These are phyloP conservation scores for Lyophyllum semitale DNA, from an alignment of 768 basidiomycete species.

Conservation along the genomic window DNA sequence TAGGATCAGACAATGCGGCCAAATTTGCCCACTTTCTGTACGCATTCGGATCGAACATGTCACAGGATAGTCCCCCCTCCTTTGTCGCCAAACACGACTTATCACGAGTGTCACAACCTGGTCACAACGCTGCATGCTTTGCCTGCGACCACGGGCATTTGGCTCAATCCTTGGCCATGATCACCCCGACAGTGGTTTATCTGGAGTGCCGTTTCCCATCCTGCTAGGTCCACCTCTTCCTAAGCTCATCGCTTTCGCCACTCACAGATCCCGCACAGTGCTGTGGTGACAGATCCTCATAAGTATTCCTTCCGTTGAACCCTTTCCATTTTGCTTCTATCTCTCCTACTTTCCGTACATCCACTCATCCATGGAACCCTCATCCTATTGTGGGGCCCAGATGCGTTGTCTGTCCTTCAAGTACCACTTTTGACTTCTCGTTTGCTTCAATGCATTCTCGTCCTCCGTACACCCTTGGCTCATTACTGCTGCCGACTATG, in stretches of 20 bases:
- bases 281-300: slow-evolving; percentile 79
- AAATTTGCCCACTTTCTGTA: too few species aligned
- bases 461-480: slow-evolving; percentile 62
- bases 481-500: slow-evolving; percentile 61
- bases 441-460: slow-evolving; percentile 85
- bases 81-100: too few species aligned
- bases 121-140: too few species aligned
- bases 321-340: slow-evolving; percentile 79
- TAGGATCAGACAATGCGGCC: too few species aligned
- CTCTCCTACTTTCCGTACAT: slow-evolving; percentile 74
- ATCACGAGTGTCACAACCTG: too few species aligned
- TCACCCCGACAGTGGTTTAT: slow-evolving; percentile 84
- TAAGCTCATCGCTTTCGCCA: background rate
- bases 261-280: slow-evolving; percentile 67
- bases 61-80: too few species aligned
- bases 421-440: slow-evolving; percentile 81
- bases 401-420: slow-evolving; percentile 74
- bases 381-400: slow-evolving; percentile 68
- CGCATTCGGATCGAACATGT: too few species aligned
- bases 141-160: too few species aligned
- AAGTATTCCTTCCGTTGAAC: slow-evolving; percentile 88
- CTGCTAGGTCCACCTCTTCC: slow-evolving; percentile 49
- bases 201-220: slow-evolving; percentile 65
- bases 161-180: slow-evolving; percentile 92
- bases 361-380: slow-evolving; percentile 84